These are phyloP conservation scores for Neophaeococcomyces aloes DNA, from an alignment of 2,329 filamentous ascomycete genomes.

Conservation along the genomic window DNA sequence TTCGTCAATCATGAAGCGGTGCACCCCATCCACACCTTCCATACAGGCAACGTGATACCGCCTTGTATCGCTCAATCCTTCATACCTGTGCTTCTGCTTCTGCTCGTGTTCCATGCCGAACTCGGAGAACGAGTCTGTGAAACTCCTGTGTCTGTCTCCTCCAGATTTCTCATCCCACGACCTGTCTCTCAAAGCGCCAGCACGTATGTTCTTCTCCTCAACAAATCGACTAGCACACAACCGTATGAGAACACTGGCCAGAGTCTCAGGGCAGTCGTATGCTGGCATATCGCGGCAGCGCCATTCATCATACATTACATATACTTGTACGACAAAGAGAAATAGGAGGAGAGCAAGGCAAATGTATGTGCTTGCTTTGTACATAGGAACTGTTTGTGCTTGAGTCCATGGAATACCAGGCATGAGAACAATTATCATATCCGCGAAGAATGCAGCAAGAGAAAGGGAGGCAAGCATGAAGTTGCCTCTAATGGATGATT, in stretches of 20 bases:
- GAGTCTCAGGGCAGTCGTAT: background rate
- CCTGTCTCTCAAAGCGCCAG: no score
- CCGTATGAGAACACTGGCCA: background rate
- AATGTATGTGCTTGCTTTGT: background rate
- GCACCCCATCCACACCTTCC: constrained; percentile 4
- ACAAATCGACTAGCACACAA: constrained; percentile 8
- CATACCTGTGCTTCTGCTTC: constrained; percentile 1
- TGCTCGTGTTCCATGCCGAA: constrained; percentile 1
- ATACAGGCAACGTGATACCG: constrained; percentile 1
- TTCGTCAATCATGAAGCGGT: constrained; percentile 5
- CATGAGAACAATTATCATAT: background rate
- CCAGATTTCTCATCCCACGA: background rate
- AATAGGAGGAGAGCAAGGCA: background rate
- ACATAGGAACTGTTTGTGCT: background rate
- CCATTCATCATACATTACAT: background rate
- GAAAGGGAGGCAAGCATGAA: background rate
- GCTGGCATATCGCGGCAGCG: no score
- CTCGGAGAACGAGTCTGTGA: no score
- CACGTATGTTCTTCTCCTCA: constrained; percentile 3
- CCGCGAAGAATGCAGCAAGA: background rate
- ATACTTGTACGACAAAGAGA: background rate
- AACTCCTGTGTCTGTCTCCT: no score
- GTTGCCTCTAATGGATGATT: background rate
- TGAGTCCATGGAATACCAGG: background rate
- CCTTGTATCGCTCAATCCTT: background rate